Evolutionary conservation across 805 yeast species (phyloP).

Genomic region (Candida andamanensis): DNA sequence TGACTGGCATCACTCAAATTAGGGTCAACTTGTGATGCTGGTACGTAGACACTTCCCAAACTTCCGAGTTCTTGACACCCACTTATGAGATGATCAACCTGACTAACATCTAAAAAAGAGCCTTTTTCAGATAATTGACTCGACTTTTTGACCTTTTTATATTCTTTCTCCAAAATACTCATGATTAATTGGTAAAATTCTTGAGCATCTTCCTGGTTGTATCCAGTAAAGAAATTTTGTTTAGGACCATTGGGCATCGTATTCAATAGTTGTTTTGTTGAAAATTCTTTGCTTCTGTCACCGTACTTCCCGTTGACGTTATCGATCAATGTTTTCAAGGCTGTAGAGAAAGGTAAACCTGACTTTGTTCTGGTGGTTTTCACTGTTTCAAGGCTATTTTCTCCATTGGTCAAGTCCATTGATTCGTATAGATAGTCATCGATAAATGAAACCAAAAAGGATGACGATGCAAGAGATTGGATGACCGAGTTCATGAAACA

Average conservation of each 20-base stretch:
- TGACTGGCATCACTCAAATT: slow-evolving; percentile 42
- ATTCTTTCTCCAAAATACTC: slow-evolving; percentile 59
- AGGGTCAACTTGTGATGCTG: slow-evolving; percentile 75
- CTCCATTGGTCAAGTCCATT: slow-evolving; percentile 15
- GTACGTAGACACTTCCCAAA: slow-evolving; percentile 64
- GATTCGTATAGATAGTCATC: slow-evolving; percentile 32
- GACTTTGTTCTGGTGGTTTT: slow-evolving; percentile 16
- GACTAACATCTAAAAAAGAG: slow-evolving; percentile 17
- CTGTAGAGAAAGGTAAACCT: slow-evolving; percentile 45
- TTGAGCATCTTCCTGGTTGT: slow-evolving; percentile 95
- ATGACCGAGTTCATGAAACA: slow-evolving; percentile 92
- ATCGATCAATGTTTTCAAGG: slow-evolving; percentile 47
- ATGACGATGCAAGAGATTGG: slow-evolving; percentile 75
- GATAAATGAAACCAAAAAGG: slow-evolving; percentile 52
- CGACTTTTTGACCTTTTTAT: slow-evolving; percentile 24
- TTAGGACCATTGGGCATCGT: slow-evolving; percentile 76
- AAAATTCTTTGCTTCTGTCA: slow-evolving; percentile 52
- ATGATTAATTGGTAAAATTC: slow-evolving; percentile 84
- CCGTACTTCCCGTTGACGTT: slow-evolving; percentile 55
- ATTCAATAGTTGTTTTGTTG: slow-evolving; percentile 54
- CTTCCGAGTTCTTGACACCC: slow-evolving; percentile 47
- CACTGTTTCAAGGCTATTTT: slow-evolving; percentile 2
- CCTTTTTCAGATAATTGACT: slow-evolving; percentile 18
- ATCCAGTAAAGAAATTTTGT: slow-evolving; percentile 72
- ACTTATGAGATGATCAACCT: slow-evolving; percentile 23